Percentiles rank a stretch among this genome's conserved stretches.
phyloP scores from a whole-genome alignment of 2,329 filamentous ascomycete species.

The Colletotrichum caudatum region DNA sequence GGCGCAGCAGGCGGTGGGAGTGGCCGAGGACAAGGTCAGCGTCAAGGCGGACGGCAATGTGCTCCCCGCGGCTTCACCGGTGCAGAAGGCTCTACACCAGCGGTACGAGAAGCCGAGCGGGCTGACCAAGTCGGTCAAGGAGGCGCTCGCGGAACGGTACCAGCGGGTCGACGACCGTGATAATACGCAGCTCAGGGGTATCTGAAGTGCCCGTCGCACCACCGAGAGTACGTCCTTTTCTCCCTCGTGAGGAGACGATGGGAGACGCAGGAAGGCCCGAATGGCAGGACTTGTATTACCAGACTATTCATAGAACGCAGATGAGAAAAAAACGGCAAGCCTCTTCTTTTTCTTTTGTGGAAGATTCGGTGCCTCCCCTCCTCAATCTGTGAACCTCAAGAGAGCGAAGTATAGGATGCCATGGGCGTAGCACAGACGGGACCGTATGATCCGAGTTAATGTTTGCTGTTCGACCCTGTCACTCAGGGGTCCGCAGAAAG shows the following conservation, averaged over 20 bases:
- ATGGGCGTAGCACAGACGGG: conserved; percentile 15
- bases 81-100: conserved; percentile 64
- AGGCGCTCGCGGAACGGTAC: conserved; percentile 68
- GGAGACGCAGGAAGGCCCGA: conserved; percentile 11
- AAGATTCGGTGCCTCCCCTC: neutral
- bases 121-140: conserved; percentile 63
- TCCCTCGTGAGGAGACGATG: neutral
- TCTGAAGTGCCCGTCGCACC: conserved; percentile 10
- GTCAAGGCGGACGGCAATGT: conserved; percentile 57
- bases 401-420: neutral
- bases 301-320: conserved; percentile 34
- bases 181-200: conserved; percentile 57
- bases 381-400: neutral
- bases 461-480: neutral
- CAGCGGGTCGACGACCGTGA: conserved; percentile 60
- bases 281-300: conserved; percentile 35
- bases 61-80: conserved; percentile 54
- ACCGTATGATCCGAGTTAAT: neutral
- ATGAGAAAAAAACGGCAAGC: conserved; percentile 22
- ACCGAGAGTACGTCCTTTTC: neutral
- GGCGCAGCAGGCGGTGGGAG: conserved; percentile 47
- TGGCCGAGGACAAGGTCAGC: conserved; percentile 44
- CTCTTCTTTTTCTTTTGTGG: conserved; percentile 30
- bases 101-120: conserved; percentile 60
- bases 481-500: conserved; percentile 28